A percentile compares a stretch with the other conserved stretches of the same genome.
phyloP scores from a whole-genome alignment of 2,329 filamentous ascomycete species.

The Trichophyton verrucosum region DNA sequence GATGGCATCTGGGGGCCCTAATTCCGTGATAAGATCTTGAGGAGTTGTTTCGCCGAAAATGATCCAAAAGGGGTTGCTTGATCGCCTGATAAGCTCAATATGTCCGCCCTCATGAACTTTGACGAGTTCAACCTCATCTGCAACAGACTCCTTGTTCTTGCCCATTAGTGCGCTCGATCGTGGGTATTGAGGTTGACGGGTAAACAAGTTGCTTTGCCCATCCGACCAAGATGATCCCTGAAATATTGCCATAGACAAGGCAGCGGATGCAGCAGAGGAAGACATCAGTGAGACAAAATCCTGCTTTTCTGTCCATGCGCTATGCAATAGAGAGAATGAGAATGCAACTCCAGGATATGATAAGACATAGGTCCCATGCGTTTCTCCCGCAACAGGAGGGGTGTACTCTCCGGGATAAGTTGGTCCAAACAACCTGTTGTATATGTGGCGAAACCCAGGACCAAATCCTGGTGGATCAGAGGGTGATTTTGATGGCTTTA shows the following conservation, averaged over 20 bases:
- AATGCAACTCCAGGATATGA: slow-evolving; percentile 94
- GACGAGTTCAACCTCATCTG: slow-evolving; percentile 77
- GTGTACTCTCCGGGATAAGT: slow-evolving; percentile 92
- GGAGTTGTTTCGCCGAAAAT: slow-evolving; percentile 74
- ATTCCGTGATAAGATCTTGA: slow-evolving; percentile 78
- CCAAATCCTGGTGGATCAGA: slow-evolving; percentile 34
- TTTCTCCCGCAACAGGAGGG: slow-evolving; percentile 44
- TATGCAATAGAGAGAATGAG: slow-evolving; percentile 65
- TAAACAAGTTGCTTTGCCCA: slow-evolving; percentile 64
- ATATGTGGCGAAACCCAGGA: slow-evolving; percentile 77
- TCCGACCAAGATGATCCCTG: slow-evolving; percentile 84
- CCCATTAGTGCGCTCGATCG: slow-evolving; percentile 56
- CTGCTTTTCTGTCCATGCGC: slow-evolving; percentile 57
- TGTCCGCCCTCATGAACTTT: slow-evolving; percentile 65
- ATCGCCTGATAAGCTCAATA: slow-evolving; percentile 64
- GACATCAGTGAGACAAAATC: slow-evolving; percentile 82
- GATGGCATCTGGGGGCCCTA: slow-evolving; percentile 87
- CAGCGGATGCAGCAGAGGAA: slow-evolving; percentile 61
- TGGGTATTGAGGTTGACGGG: slow-evolving; percentile 58
- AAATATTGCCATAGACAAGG: slow-evolving; percentile 82
- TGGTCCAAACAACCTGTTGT: slow-evolving; percentile 83
- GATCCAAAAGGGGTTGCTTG: slow-evolving; percentile 56
- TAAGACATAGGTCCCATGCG: slow-evolving; percentile 67
- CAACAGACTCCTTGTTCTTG: slow-evolving; percentile 64
- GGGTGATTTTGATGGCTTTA: slow-evolving; percentile 41